Base-by-base conservation (phyloP, 495 filamentous ascomycete species). In the Stereocaulon alpinum region DNA sequence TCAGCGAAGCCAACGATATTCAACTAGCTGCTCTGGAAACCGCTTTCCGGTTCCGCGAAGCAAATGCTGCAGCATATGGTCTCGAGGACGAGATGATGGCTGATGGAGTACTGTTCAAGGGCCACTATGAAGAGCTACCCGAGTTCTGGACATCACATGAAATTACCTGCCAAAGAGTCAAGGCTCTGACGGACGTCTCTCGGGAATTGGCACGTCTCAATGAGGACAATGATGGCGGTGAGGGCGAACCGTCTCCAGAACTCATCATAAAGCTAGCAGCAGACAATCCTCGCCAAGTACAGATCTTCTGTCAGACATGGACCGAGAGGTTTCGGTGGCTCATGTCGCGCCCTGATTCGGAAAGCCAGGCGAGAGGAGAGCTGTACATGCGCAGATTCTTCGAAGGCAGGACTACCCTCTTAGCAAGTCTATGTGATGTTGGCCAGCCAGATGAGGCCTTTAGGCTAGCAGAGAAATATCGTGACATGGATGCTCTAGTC, bases 1-100 rank as follows among this genome's bases (percentile, higher is more conserved):
- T 88, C n/a, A 77, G 78, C 60, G 87, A 95, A 69, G 91, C 88
- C 0, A 82, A 87, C 64, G 87, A 93, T 49, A 71, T 96, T n/a
- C 82, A 86, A 62, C 74, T 88, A 40, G 77, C 79, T 4, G 81
- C 85, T 0, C 73, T 95, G 30, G 79, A 86, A 61, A 84, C 82
- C 4, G 90, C 87, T 6, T 89, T 83, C 66, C 69, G 75, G 2
- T 96, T 93, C 68, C 83, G 93, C 32, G 73, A 78, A 42, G 74
- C 78, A 37, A 84, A 88, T 62, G 77, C 83, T 18, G 72, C 72
- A 15, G 65, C 79, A 3, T 98, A 95, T 66, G 88, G 87, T 32
- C 76, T 96, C 11, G 72, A 73, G 27, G 74, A 81, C 47, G 80
- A 80, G n/a, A 69, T 78, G 50, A 63, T 90, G 24, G 73, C 84